These are phyloP conservation scores for Solanum stenotomum DNA, from an alignment of 257 asterid species.

Conservation along the genomic window DNA sequence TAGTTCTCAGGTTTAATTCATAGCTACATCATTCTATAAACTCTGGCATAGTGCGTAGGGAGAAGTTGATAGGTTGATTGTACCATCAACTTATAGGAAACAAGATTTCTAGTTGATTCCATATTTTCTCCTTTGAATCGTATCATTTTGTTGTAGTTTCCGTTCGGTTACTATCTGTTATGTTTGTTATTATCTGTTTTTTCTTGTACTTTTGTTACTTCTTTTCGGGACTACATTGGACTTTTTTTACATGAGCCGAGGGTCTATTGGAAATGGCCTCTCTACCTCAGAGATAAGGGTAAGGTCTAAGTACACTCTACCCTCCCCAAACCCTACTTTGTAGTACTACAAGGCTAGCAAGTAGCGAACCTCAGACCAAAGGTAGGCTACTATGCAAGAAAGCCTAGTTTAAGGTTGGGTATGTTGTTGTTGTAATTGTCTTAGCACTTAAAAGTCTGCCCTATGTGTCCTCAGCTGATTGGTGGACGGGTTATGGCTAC, in stretches of 20 bases:
- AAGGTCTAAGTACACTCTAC: background rate
- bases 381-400: background rate
- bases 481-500: constrained; percentile 42
- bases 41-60: background rate
- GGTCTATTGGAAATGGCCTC: background rate
- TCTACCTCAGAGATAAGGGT: background rate
- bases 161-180: background rate
- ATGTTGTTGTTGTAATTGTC: background rate
- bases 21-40: background rate
- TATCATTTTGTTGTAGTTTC: background rate
- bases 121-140: background rate
- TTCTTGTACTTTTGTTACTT: background rate
- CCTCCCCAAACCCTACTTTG: background rate
- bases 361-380: background rate
- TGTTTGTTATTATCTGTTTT: background rate
- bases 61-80: background rate
- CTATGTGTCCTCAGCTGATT: constrained; percentile 24
- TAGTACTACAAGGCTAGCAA: background rate
- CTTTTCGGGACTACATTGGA: background rate
- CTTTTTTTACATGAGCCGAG: background rate
- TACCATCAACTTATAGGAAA: background rate
- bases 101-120: background rate
- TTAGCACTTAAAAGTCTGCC: background rate
- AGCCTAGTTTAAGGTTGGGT: background rate
- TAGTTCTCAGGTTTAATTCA: background rate